A percentile compares a stretch with the other conserved stretches of the same genome.
These are phyloP conservation scores for Irpex sp. DNA, from an alignment of 1,284 basidiomycete genomes.

Conservation along the genomic window DNA sequence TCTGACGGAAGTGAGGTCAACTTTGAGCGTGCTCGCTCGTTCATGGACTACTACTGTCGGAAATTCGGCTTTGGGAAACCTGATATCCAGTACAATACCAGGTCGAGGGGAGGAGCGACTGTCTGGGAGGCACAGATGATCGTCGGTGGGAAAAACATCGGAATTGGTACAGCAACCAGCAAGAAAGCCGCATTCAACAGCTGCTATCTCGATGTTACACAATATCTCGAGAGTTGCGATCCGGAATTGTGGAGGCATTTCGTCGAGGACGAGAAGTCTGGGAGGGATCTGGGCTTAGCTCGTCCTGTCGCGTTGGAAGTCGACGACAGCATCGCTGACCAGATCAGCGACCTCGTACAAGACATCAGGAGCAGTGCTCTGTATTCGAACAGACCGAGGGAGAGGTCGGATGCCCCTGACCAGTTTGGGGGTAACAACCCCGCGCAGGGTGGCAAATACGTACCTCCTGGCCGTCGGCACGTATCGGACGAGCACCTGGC, in stretches of 20 bases:
- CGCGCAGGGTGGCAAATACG: constrained; percentile 23
- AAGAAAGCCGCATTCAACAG: constrained; percentile 79
- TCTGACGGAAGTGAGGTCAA: constrained; percentile 66
- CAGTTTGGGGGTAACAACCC: constrained; percentile 45
- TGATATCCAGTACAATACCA: constrained; percentile 58
- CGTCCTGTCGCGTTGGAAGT: constrained; percentile 74
- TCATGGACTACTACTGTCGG: constrained; percentile 95
- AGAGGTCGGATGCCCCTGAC: constrained; percentile 46
- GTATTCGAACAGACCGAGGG: constrained; percentile 41
- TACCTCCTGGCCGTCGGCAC: constrained; percentile 22
- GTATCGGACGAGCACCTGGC: constrained; percentile 29
- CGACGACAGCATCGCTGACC: constrained; percentile 67
- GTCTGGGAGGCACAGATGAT: constrained; percentile 82
- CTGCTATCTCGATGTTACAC: constrained; percentile 86
- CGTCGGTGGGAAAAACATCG: constrained; percentile 79
- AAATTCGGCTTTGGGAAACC: constrained; percentile 81
- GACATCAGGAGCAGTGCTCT: constrained; percentile 60
- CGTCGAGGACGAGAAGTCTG: constrained; percentile 51
- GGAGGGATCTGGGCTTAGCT: constrained; percentile 68
- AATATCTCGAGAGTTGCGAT: constrained; percentile 86
- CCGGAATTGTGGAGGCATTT: constrained; percentile 78
- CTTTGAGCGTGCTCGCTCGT: constrained; percentile 79
- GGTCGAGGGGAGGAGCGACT: constrained; percentile 22
- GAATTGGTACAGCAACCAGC: constrained; percentile 62
- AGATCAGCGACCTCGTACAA: constrained; percentile 69